Base-by-base conservation (phyloP, 2,329 filamentous ascomycete genomes). In the Chaetomium strumarium region DNA sequence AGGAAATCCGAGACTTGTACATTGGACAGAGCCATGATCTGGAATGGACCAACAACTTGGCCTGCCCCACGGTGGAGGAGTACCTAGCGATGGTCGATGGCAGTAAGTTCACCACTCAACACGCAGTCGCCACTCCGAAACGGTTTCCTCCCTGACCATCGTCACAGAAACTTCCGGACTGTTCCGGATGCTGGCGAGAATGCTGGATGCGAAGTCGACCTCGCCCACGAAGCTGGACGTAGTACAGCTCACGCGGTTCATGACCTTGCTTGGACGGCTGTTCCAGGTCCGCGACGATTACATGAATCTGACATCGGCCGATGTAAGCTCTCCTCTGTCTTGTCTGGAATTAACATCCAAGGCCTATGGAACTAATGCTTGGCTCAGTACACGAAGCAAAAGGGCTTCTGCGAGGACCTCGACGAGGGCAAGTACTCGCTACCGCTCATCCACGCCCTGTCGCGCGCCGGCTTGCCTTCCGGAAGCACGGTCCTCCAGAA, bases 371-470 rank as follows among this genome's bases (percentile, higher is more conserved):
- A 37, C 12, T 13, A 8, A n/a, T 3, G 8, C 34, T n/a, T 8
- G 4, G n/a, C 12, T 29, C 33, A 66, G 63, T 73, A 73, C 47
- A 61, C 67, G 2, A 55, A 57, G 1, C 58, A 67, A 33, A 73
- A 73, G 52, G 71, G 72, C 0, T 70, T 71, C 50, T 68, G 65
- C 50, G 71, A 72, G 36, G 71, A 74, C 51, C 59, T 74, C 0
- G 67, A 68, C 20, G 71, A 74, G 56, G 70, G 71, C 0, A 74
- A 75, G 57, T 66, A 67, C 46, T 72, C 70, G 2, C 59, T 69
- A 13, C 62, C 60, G 1, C 52, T 73, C 5, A 64, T 70, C 17
- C 53, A 58, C 37, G 52, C 55, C 2, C 42, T 49, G 5, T 36
- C 31, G 8, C 36, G 40, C 3, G 3, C 14, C 16, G 11, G 12